Evolutionary conservation across 2,329 filamentous ascomycete genomes (phyloP).

Genomic region (Piedraia hortae): DNA sequence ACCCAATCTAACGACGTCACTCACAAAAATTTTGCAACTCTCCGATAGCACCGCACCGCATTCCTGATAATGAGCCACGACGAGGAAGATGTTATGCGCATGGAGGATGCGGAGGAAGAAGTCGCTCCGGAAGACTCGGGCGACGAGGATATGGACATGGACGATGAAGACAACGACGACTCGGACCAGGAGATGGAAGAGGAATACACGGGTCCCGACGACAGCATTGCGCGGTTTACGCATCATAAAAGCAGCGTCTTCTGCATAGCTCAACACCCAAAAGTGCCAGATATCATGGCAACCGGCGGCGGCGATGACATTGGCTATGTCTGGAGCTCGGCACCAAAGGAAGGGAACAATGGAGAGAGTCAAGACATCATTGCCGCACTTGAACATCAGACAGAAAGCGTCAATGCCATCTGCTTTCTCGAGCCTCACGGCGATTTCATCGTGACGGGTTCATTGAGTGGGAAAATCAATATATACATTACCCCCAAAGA

Average conservation of each 20-base stretch:
- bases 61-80: too few species aligned
- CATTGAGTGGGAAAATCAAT: slow-evolving; percentile 59
- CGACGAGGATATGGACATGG: slow-evolving; percentile 58
- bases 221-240: slow-evolving; percentile 84
- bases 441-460: slow-evolving; percentile 63
- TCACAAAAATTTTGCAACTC: too few species aligned
- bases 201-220: slow-evolving; percentile 63
- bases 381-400: slow-evolving; percentile 63
- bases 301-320: slow-evolving; percentile 72
- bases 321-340: slow-evolving; percentile 63
- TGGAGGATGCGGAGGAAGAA: too few species aligned
- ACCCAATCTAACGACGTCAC: too few species aligned
- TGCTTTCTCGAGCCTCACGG: slow-evolving; percentile 61
- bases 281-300: slow-evolving; percentile 47
- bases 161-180: slow-evolving; percentile 30
- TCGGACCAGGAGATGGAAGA: slow-evolving; percentile 23
- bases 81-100: too few species aligned
- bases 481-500: slow-evolving; percentile 16
- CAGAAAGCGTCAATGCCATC: slow-evolving; percentile 69
- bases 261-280: slow-evolving; percentile 76
- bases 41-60: too few species aligned
- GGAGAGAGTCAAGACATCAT: slow-evolving; percentile 36
- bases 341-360: slow-evolving; percentile 30
- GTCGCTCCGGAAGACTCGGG: too few species aligned
- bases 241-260: slow-evolving; percentile 75